phyloP scores from a whole-genome alignment of 208 protist genomes.

The Tetramitus jugosus region DNA sequence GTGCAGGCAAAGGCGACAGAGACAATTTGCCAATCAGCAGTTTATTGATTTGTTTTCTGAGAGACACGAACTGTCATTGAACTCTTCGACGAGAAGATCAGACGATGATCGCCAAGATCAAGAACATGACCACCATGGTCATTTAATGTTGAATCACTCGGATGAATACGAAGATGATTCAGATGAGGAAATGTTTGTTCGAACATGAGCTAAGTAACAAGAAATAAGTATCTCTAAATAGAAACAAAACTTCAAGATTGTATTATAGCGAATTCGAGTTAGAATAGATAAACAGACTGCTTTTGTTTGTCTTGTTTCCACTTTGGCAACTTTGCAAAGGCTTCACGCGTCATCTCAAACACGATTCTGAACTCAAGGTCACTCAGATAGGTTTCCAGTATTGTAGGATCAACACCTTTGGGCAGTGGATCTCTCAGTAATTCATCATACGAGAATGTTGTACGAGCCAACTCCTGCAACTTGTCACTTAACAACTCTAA shows the following conservation, averaged over 20 bases:
- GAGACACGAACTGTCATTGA: too few relatives aligned
- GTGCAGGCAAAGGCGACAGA: too few relatives aligned
- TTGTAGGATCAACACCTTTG: not conserved
- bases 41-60: too few relatives aligned
- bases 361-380: not conserved
- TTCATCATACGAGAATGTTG: not conserved
- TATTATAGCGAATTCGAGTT: not conserved
- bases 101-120: too few relatives aligned
- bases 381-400: conserved; percentile 15
- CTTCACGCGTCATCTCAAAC: not conserved
- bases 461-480: not conserved
- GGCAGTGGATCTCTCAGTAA: not conserved
- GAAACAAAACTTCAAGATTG: not conserved
- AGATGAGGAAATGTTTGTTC: too few relatives aligned
- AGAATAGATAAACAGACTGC: not conserved
- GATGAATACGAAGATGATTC: too few relatives aligned
- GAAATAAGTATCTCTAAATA: too few relatives aligned
- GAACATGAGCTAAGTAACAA: too few relatives aligned
- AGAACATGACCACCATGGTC: too few relatives aligned
- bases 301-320: conserved; percentile 18
- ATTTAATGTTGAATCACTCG: too few relatives aligned
- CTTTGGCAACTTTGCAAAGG: not conserved
- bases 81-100: too few relatives aligned
- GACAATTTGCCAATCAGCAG: too few relatives aligned
- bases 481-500: not conserved